A percentile compares a stretch with the other conserved stretches of the same genome.
These are phyloP conservation scores for Phytophthora ohioensis DNA, from an alignment of 352 stramenopile species.

Conservation along the genomic window DNA sequence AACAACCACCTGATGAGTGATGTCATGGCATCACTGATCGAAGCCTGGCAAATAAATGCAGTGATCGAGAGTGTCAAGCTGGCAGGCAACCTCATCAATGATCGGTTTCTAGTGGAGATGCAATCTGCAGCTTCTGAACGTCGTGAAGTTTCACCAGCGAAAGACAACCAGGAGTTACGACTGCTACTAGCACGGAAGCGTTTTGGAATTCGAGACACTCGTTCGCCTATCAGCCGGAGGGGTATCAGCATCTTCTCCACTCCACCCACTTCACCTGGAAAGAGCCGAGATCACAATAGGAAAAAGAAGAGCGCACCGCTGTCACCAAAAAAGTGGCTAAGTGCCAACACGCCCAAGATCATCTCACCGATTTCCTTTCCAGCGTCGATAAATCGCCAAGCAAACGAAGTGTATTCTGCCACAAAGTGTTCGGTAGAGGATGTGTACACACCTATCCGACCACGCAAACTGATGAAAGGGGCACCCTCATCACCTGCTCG, in stretches of 20 bases:
- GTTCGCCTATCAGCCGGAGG: slow-evolving; percentile 10
- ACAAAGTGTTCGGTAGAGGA: slow-evolving; percentile 15
- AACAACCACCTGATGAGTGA: slow-evolving; percentile 79
- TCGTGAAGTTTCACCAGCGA: slow-evolving; percentile 10
- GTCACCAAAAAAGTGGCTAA: slow-evolving; percentile 67
- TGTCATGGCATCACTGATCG: slow-evolving; percentile 38
- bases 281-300: slow-evolving; percentile 8
- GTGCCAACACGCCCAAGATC: slow-evolving; percentile 27
- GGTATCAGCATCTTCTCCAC: slow-evolving; percentile 15
- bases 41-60: slow-evolving; percentile 52
- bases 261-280: slow-evolving; percentile 10
- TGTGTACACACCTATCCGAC: slow-evolving; percentile 12
- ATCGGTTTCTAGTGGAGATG: slow-evolving; percentile 44
- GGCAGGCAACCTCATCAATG: slow-evolving; percentile 66
- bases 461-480: slow-evolving; percentile 20
- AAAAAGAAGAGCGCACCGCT: slow-evolving; percentile 33
- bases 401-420: slow-evolving; percentile 12
- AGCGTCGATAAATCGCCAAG: slow-evolving; percentile 15
- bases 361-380: slow-evolving; percentile 30
- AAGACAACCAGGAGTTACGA: slow-evolving; percentile 49
- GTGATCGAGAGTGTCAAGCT: slow-evolving; percentile 57
- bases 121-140: slow-evolving; percentile 43
- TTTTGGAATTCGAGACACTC: slow-evolving; percentile 26
- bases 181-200: slow-evolving; percentile 59
- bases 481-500: slow-evolving; percentile 4